Conservation (phyloP, 495 filamentous ascomycete genomes). For the Platismatia glauca region DNA sequence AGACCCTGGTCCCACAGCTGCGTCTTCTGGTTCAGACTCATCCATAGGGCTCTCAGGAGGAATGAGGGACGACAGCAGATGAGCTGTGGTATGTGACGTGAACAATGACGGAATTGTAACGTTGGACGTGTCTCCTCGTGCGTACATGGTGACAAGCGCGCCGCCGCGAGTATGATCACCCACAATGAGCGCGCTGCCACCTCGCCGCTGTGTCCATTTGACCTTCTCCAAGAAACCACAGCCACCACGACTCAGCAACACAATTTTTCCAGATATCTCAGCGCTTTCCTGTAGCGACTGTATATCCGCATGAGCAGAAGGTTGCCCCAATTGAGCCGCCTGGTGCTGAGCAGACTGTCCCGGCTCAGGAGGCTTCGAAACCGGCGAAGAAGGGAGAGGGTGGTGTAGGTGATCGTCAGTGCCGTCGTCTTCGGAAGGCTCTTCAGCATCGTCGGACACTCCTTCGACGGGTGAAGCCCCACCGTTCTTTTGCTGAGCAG, state of each 20-base stretch:
- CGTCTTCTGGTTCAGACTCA: conserved; percentile 24
- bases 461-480: conserved; percentile 1
- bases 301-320: conserved; percentile 73
- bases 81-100: conserved; percentile 89
- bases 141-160: conserved; percentile 90
- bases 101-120: conserved; percentile 90
- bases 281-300: conserved; percentile 90
- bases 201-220: conserved; percentile 88
- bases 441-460: conserved; percentile 6
- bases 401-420: conserved; percentile 89
- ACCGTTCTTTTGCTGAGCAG: conserved; percentile 17
- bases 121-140: conserved; percentile 86
- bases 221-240: conserved; percentile 97
- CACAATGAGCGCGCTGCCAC: conserved; percentile 82
- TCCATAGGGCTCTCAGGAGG: conserved; percentile 57
- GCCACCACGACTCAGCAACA: conserved; percentile 80
- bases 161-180: conserved; percentile 86
- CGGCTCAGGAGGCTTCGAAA: conserved; percentile 32
- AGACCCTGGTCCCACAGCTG: background rate
- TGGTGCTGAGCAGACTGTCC: conserved; percentile 29
- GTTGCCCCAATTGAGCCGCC: conserved; percentile 36
- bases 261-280: conserved; percentile 88
- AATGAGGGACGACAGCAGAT: conserved; percentile 82
- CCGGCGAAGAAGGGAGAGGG: conserved; percentile 43
- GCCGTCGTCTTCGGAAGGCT: conserved; percentile 55